Conservation (phyloP, 1,284 basidiomycete species). For the Cronartium ribicola region DNA sequence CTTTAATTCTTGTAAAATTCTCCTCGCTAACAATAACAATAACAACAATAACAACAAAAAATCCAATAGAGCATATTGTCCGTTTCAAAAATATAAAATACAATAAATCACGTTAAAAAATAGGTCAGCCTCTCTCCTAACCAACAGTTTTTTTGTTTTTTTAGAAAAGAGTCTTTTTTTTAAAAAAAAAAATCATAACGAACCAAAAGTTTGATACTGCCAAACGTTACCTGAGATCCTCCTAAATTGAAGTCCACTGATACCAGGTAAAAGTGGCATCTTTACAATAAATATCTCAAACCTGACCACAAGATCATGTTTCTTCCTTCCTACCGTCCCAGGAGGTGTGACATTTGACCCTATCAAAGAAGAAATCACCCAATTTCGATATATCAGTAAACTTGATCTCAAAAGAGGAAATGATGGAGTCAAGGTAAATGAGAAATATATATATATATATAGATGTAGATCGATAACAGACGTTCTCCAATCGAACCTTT, state of each 20-base stretch:
- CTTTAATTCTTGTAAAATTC: constrained; percentile 40
- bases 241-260: constrained; percentile 94
- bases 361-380: neutral
- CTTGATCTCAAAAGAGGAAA: neutral
- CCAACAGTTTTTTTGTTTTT: neutral
- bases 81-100: neutral
- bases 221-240: constrained; percentile 86
- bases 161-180: neutral
- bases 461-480: neutral
- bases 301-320: constrained; percentile 67
- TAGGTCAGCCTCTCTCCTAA: neutral
- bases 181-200: constrained; percentile 7
- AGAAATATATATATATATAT: too few species aligned
- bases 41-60: neutral
- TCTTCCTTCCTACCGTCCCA: neutral
- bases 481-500: constrained; percentile 29
- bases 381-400: neutral
- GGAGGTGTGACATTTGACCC: neutral
- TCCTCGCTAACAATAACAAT: constrained; percentile 12
- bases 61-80: neutral
- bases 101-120: neutral
- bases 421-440: neutral
- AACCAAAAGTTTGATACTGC: constrained; percentile 59
- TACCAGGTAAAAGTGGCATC: constrained; percentile 78
- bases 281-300: constrained; percentile 94